phyloP scores from a whole-genome alignment of 345 rosid genomes.

The Hibiscus trionum region DNA sequence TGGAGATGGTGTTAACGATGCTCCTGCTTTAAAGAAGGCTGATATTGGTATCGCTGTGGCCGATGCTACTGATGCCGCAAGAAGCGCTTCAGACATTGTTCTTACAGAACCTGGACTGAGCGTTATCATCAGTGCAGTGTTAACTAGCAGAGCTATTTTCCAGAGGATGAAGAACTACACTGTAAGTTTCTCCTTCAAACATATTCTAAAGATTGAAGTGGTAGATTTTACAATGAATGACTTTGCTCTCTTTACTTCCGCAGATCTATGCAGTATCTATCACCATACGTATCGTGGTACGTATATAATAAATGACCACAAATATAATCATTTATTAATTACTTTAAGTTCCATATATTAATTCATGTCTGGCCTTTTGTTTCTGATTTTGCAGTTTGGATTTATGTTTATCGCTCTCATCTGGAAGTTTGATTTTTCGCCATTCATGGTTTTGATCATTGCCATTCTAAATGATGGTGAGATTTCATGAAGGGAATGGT shows the following conservation, averaged over 20 bases:
- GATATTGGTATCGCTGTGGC: conserved; percentile 96
- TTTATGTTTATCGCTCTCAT: conserved; percentile 83
- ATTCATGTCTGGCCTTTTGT: background rate
- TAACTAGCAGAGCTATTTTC: conserved; percentile 84
- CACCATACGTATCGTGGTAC: conserved; percentile 87
- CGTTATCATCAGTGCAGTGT: conserved; percentile 84
- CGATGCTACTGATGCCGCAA: conserved; percentile 88
- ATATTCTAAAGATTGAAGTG: background rate
- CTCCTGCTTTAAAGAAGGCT: conserved; percentile 91
- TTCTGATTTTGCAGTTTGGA: conserved; percentile 47
- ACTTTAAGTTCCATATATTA: background rate
- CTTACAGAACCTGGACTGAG: conserved; percentile 84
- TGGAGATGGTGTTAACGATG: conserved; percentile 96
- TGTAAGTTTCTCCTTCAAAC: conserved; percentile 25
- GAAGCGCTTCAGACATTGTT: conserved; percentile 72
- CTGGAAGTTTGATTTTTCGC: conserved; percentile 86
- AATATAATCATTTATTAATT: background rate
- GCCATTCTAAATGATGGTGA: conserved; percentile 89
- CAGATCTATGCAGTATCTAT: conserved; percentile 95
- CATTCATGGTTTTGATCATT: conserved; percentile 93
- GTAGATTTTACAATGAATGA: background rate
- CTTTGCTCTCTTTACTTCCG: background rate
- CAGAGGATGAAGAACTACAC: conserved; percentile 98
- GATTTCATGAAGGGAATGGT: conserved; percentile 18
- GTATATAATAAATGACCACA: conserved; percentile 17